Evolutionary conservation across 2,329 filamentous ascomycete genomes (phyloP).

Genomic region (Thyridium curvatum): DNA sequence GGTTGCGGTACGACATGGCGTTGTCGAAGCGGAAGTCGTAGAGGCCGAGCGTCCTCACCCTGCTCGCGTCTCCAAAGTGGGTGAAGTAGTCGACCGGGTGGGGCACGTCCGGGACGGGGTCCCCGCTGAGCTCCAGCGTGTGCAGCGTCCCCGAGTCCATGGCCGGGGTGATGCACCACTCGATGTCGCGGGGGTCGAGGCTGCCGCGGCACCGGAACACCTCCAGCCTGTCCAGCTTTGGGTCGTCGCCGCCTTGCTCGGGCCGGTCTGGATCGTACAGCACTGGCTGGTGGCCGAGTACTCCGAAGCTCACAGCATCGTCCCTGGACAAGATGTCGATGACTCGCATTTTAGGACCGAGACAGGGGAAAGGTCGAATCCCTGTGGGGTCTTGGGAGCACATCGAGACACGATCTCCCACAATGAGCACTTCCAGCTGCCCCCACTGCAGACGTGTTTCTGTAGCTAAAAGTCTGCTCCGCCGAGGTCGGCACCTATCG

Average conservation of each 20-base stretch:
- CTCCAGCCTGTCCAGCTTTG: conserved; percentile 3
- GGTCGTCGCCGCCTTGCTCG: neutral
- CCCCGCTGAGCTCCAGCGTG: neutral
- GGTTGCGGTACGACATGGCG: neutral
- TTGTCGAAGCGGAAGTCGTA: conserved; percentile 6
- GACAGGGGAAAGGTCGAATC: conserved; percentile 1
- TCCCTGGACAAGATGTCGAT: conserved; percentile 5
- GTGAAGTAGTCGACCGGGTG: conserved; percentile 3
- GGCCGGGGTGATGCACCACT: too few relatives aligned
- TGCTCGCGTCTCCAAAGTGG: conserved; percentile 6
- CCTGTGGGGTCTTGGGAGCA: neutral
- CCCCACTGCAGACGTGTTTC: too few relatives aligned
- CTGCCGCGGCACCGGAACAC: conserved; percentile 3
- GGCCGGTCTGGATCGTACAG: too few relatives aligned
- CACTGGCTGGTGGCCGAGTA: neutral
- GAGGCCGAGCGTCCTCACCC: conserved; percentile 8
- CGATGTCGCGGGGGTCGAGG: neutral
- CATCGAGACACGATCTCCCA: too few relatives aligned
- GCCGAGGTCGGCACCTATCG: too few relatives aligned
- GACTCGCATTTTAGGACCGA: conserved; percentile 5
- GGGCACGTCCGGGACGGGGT: conserved; percentile 1
- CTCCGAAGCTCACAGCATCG: neutral
- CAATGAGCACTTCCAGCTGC: too few relatives aligned
- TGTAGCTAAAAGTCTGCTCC: too few relatives aligned
- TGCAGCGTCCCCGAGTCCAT: too few relatives aligned